A percentile compares a stretch with the other conserved stretches of the same genome.
These are phyloP conservation scores for Pterocarpus macrocarpus DNA, from an alignment of 306 rosid genomes.

Conservation along the genomic window DNA sequence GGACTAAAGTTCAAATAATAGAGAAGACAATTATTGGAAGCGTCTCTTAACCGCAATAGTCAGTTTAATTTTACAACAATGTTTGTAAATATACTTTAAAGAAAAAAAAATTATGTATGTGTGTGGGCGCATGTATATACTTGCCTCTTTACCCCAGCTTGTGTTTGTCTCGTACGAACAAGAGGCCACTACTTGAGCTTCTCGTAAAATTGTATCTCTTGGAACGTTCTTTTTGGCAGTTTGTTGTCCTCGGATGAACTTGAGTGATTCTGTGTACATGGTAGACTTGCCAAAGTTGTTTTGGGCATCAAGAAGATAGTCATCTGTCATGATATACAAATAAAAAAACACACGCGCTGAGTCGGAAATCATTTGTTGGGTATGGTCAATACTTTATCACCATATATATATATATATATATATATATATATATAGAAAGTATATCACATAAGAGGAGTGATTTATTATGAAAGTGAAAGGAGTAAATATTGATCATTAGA, in stretches of 20 bases:
- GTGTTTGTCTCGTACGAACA: slow-evolving; percentile 53
- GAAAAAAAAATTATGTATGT: not conserved
- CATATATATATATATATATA: too few species aligned
- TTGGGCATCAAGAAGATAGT: slow-evolving; percentile 37
- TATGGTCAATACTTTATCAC: too few species aligned
- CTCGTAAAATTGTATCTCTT: slow-evolving; percentile 37
- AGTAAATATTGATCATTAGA: too few species aligned
- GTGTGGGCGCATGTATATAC: not conserved
- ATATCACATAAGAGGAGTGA: too few species aligned
- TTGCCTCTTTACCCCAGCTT: slow-evolving; percentile 60
- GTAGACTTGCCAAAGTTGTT: slow-evolving; percentile 49
- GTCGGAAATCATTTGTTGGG: too few species aligned
- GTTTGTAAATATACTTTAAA: too few species aligned
- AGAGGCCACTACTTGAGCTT: slow-evolving; percentile 52
- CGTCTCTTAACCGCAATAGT: too few species aligned
- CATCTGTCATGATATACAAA: slow-evolving; percentile 38
- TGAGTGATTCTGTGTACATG: slow-evolving; percentile 47
- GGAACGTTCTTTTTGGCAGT: not conserved
- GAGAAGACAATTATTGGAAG: too few species aligned
- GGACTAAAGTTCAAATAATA: too few species aligned
- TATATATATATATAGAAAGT: too few species aligned
- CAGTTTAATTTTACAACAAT: too few species aligned
- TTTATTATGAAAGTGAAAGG: too few species aligned
- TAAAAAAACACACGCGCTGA: not conserved
- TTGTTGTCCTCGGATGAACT: slow-evolving; percentile 43